Percentiles rank a stretch among this genome's conserved stretches.
These are phyloP conservation scores for Tricharina praecox DNA, from an alignment of 495 filamentous ascomycete species.

Conservation along the genomic window DNA sequence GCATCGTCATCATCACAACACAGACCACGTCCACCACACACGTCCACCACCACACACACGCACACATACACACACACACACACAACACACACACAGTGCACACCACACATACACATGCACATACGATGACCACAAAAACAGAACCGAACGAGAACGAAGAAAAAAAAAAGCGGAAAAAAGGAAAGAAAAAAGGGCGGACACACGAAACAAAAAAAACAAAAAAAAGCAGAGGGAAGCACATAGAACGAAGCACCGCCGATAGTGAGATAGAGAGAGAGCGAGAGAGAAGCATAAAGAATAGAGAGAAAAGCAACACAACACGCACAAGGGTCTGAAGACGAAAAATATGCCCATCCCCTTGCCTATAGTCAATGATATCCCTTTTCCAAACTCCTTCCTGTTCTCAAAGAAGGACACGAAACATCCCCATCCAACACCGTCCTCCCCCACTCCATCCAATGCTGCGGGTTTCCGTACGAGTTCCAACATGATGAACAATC, in stretches of 20 bases:
- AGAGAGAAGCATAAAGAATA: no score
- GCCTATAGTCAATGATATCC: not conserved
- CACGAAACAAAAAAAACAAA: not conserved
- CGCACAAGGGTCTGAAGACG: not conserved
- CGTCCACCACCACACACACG: no score
- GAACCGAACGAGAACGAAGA: no score
- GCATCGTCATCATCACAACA: no score
- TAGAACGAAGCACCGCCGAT: not conserved
- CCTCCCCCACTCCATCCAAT: not conserved
- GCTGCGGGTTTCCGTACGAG: slow-evolving; percentile 1
- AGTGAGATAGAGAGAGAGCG: not conserved
- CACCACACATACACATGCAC: no score
- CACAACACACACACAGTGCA: no score
- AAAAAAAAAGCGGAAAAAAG: no score
- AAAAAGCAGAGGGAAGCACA: not conserved
- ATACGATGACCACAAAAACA: no score
- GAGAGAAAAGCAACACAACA: no score
- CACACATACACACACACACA: no score
- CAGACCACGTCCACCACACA: no score
- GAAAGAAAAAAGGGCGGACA: not conserved
- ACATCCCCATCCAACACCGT: not conserved
- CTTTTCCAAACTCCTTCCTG: not conserved
- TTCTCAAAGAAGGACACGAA: not conserved
- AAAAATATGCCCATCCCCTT: not conserved
- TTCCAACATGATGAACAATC: slow-evolving; percentile 6